Percentiles rank a stretch among this genome's conserved stretches.
These are phyloP conservation scores for Peterozyma toletana DNA, from an alignment of 805 yeast genomes.

Conservation along the genomic window DNA sequence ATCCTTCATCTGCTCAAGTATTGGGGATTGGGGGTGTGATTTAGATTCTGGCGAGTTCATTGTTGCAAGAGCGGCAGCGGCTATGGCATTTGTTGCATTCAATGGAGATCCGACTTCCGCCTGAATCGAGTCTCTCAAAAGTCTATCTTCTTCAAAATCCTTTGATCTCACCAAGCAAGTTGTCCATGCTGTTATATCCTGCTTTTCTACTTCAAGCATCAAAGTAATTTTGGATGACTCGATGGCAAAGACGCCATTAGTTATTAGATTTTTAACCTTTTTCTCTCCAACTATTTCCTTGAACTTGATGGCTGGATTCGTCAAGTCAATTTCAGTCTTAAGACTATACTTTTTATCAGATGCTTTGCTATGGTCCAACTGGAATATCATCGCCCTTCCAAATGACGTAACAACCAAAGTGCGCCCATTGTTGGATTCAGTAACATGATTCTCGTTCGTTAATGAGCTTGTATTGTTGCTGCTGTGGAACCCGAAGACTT, in stretches of 20 bases:
- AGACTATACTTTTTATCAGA: constrained; percentile 36
- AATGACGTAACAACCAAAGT: constrained; percentile 51
- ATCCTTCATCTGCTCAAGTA: constrained; percentile 4
- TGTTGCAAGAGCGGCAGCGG: constrained; percentile 25
- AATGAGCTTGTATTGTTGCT: constrained; percentile 8
- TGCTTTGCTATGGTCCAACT: constrained; percentile 27
- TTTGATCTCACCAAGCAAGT: constrained; percentile 42
- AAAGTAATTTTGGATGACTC: constrained; percentile 48
- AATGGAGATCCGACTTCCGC: constrained; percentile 21
- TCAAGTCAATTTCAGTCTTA: constrained; percentile 46
- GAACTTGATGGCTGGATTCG: constrained; percentile 43
- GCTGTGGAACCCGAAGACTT: constrained; percentile 15
- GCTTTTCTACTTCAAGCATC: constrained; percentile 46
- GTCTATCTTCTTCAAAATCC: constrained; percentile 38
- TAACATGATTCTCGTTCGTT: constrained; percentile 21
- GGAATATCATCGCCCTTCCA: constrained; percentile 56
- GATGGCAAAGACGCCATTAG: constrained; percentile 47
- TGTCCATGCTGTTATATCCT: constrained; percentile 52
- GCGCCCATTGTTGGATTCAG: constrained; percentile 20
- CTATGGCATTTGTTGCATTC: constrained; percentile 27
- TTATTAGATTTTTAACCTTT: constrained; percentile 22
- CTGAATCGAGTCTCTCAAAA: constrained; percentile 17
- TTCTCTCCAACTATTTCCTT: constrained; percentile 47
- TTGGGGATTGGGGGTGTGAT: background rate
- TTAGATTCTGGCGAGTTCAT: background rate